phyloP scores from a whole-genome alignment of 495 filamentous ascomycete genomes.

The Aspergillus sclerotiicarbonarius region DNA sequence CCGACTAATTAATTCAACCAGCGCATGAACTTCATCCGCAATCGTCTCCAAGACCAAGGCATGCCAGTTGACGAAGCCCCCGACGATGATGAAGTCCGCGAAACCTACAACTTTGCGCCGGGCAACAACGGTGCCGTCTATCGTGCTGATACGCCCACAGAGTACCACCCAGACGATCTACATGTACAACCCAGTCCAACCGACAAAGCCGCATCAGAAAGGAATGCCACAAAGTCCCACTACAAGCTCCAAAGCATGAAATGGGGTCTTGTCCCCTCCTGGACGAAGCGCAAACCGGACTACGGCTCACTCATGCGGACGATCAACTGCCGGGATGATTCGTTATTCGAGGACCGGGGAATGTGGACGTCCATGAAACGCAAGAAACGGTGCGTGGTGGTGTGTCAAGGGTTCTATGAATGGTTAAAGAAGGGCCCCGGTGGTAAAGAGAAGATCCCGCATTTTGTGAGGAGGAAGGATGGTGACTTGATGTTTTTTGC shows the following conservation, averaged over 20 bases:
- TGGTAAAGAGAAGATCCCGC: slow-evolving; percentile 74
- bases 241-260: slow-evolving; percentile 91
- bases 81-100: slow-evolving; percentile 68
- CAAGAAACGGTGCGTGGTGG: slow-evolving; percentile 79
- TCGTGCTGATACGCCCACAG: slow-evolving; percentile 58
- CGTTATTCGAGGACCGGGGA: slow-evolving; percentile 67
- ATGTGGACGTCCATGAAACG: slow-evolving; percentile 94
- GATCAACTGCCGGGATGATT: slow-evolving; percentile 95
- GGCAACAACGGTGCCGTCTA: slow-evolving; percentile 85
- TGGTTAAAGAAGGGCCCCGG: slow-evolving; percentile 80
- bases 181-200: too few relatives aligned
- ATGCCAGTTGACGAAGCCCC: slow-evolving; percentile 78
- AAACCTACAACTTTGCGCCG: slow-evolving; percentile 91
- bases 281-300: slow-evolving; percentile 79
- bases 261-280: slow-evolving; percentile 91
- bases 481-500: slow-evolving; percentile 84
- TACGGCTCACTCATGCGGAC: slow-evolving; percentile 76
- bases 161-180: neutral
- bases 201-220: neutral
- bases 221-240: slow-evolving; percentile 24
- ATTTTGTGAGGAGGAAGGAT: slow-evolving; percentile 79
- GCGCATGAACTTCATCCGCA: slow-evolving; percentile 65
- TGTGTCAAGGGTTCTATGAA: slow-evolving; percentile 93
- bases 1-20: slow-evolving; percentile 21
- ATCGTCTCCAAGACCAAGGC: slow-evolving; percentile 66